These are phyloP conservation scores for Chlamydomonas sp. DNA, from an alignment of 139 green algal species.

Conservation along the genomic window DNA sequence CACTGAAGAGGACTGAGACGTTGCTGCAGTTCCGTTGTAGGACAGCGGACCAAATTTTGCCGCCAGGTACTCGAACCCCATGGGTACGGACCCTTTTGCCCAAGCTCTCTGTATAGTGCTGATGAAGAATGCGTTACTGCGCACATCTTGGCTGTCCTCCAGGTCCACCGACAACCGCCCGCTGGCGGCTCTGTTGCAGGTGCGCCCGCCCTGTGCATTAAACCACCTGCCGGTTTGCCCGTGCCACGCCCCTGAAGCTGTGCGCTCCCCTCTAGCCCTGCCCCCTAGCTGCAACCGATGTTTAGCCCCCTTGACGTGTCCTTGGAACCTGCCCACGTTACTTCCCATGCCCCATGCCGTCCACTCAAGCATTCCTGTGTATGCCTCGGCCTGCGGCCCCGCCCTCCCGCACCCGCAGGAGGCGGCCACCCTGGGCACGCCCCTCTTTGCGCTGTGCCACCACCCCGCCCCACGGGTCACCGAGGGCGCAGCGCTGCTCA, in stretches of 20 bases:
- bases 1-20: too few species aligned
- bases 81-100: too few species aligned
- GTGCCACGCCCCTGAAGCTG: neutral
- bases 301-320: too few species aligned
- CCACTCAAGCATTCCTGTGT: too few species aligned
- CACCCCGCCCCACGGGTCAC: slow-evolving; percentile 74
- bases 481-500: slow-evolving; percentile 77
- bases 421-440: slow-evolving; percentile 68
- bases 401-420: slow-evolving; percentile 34
- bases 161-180: slow-evolving; percentile 71
- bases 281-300: too few species aligned
- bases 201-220: neutral
- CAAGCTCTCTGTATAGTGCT: neutral
- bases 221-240: neutral
- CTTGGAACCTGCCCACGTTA: too few species aligned
- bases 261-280: too few species aligned
- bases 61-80: too few species aligned
- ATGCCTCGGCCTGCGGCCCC: neutral
- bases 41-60: too few species aligned
- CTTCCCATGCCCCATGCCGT: too few species aligned
- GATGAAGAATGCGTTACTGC: neutral
- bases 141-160: neutral
- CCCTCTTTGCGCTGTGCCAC: slow-evolving; percentile 83
- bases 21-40: too few species aligned
- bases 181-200: slow-evolving; percentile 51